These are phyloP conservation scores for Pythium graminicola DNA, from an alignment of 352 stramenopile species.

Conservation along the genomic window DNA sequence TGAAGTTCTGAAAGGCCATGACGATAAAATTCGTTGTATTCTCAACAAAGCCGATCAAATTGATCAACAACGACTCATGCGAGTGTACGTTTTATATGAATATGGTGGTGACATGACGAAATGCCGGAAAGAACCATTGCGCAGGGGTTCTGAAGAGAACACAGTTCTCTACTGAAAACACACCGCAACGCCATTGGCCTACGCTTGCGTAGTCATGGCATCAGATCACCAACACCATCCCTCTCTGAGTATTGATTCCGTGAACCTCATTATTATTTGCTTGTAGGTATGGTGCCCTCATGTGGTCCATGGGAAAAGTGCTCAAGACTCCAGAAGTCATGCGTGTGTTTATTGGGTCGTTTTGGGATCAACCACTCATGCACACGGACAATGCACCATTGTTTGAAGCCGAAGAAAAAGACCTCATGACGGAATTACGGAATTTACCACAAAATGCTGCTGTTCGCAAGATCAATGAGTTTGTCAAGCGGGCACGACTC, in stretches of 20 bases:
- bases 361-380: conserved; percentile 91
- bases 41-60: conserved; percentile 99
- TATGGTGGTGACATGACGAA: conserved; percentile 20
- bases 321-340: conserved; percentile 97
- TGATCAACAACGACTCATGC: conserved; percentile 96
- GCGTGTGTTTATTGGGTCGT: conserved; percentile 97
- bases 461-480: conserved; percentile 91
- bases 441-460: conserved; percentile 94
- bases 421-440: conserved; percentile 96
- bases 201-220: conserved; percentile 1
- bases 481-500: conserved; percentile 94
- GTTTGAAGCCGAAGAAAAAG: conserved; percentile 95
- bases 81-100: conserved; percentile 55
- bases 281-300: conserved; percentile 93
- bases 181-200: not conserved
- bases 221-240: conserved; percentile 11
- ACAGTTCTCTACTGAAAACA: conserved; percentile 21
- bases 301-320: conserved; percentile 98
- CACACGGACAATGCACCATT: conserved; percentile 89
- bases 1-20: conserved; percentile 93
- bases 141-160: conserved; percentile 38
- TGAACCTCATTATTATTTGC: too few species aligned
- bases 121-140: conserved; percentile 22
- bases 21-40: conserved; percentile 98
- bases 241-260: too few species aligned